These are phyloP conservation scores for Botrytis elliptica DNA, from an alignment of 2,329 filamentous ascomycete species.

Conservation along the genomic window DNA sequence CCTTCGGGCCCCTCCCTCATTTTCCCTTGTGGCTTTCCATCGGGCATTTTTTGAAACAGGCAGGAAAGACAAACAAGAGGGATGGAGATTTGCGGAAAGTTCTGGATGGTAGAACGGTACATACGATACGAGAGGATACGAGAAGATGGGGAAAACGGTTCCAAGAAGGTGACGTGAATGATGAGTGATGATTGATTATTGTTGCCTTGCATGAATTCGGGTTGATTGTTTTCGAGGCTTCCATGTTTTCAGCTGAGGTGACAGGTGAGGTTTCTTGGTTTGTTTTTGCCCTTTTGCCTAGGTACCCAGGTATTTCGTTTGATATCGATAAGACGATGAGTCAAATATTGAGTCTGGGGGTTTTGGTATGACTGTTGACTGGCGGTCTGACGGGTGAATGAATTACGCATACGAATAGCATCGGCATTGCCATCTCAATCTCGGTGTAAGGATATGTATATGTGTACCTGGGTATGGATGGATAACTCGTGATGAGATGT, in stretches of 20 bases:
- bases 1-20: background rate
- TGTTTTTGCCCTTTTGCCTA: background rate
- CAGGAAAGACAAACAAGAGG: slow-evolving; percentile 1
- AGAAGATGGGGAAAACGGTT: background rate
- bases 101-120: background rate
- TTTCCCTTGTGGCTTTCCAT: background rate
- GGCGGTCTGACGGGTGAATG: background rate
- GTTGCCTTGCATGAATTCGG: background rate
- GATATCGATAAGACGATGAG: slow-evolving; percentile 1
- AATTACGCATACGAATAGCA: too few species aligned
- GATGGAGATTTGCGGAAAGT: background rate
- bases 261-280: background rate
- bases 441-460: background rate
- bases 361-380: background rate
- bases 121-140: background rate
- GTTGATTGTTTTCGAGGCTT: background rate
- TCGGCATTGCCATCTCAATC: background rate
- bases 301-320: background rate
- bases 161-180: background rate
- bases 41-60: slow-evolving; percentile 13
- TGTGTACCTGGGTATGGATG: background rate
- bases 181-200: background rate
- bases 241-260: background rate
- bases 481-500: background rate
- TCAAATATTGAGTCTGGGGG: background rate